phyloP scores from a whole-genome alignment of 495 filamentous ascomycete species.

The Aspergillus cavernicola region DNA sequence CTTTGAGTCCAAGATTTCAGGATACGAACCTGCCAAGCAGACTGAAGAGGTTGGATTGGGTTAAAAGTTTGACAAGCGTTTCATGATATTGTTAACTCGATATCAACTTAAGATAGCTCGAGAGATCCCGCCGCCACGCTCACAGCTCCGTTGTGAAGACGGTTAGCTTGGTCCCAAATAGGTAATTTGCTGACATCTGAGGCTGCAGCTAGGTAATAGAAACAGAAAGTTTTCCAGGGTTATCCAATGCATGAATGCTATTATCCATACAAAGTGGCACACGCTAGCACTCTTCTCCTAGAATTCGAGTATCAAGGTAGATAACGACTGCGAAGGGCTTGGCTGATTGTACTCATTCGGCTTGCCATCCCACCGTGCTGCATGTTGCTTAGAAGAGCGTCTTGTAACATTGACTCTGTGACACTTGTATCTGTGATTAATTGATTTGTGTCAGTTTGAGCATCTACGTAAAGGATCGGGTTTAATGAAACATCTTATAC shows the following conservation, averaged over 20 bases:
- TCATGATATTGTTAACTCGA: background rate
- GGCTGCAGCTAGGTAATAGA: background rate
- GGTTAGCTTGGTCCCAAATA: background rate
- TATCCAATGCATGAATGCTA: background rate
- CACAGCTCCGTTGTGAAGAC: background rate
- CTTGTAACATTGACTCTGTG: slow-evolving; percentile 89
- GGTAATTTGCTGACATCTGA: background rate
- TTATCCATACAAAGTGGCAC: background rate
- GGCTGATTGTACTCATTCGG: slow-evolving; percentile 80
- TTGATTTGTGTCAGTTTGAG: slow-evolving; percentile 9
- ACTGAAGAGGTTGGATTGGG: background rate
- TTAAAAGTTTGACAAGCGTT: background rate
- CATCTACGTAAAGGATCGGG: background rate
- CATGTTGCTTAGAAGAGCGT: slow-evolving; percentile 90
- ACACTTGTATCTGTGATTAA: slow-evolving; percentile 73
- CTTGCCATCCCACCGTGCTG: slow-evolving; percentile 79
- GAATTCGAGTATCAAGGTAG: too few relatives aligned
- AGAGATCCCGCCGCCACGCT: background rate
- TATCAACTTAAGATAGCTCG: background rate
- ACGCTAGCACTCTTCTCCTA: too few relatives aligned
- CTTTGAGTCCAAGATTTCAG: background rate
- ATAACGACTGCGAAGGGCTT: slow-evolving; percentile 54
- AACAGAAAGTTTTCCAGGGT: background rate
- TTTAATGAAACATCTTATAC: slow-evolving; percentile 43
- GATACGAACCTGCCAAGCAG: background rate